Evolutionary conservation across 345 rosid genomes (phyloP).

Genomic region (Brassica juncea): DNA sequence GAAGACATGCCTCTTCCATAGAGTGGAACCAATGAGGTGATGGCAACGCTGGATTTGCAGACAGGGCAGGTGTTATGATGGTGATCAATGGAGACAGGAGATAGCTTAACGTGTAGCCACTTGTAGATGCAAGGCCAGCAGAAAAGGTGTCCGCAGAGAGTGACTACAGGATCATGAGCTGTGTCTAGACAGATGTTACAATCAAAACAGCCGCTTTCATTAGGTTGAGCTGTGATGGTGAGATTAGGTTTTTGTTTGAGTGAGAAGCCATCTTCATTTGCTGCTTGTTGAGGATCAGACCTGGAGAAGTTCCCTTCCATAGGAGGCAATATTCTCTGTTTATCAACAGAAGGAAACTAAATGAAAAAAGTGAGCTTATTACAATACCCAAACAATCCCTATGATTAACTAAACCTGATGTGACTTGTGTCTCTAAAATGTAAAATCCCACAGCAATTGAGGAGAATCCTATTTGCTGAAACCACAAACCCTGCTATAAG

Average conservation of each 20-base stretch:
- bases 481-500: too few relatives aligned
- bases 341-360: too few relatives aligned
- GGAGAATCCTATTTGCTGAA: too few relatives aligned
- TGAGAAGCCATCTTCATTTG: slow-evolving; percentile 36
- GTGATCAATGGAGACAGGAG: slow-evolving; percentile 45
- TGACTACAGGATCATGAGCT: slow-evolving; percentile 73
- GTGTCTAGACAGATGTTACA: too few relatives aligned
- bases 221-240: background rate
- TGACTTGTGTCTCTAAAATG: too few relatives aligned
- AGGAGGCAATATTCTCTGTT: background rate
- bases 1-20: slow-evolving; percentile 71
- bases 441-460: too few relatives aligned
- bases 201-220: too few relatives aligned
- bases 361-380: too few relatives aligned
- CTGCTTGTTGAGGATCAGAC: slow-evolving; percentile 42
- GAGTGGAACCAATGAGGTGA: slow-evolving; percentile 77
- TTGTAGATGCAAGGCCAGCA: slow-evolving; percentile 89
- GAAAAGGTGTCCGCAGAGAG: slow-evolving; percentile 83
- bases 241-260: slow-evolving; percentile 47
- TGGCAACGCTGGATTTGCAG: slow-evolving; percentile 70
- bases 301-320: slow-evolving; percentile 48
- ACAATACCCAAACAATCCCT: too few relatives aligned
- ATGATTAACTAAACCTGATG: too few relatives aligned
- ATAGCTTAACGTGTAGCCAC: slow-evolving; percentile 40
- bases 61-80: slow-evolving; percentile 70